A percentile compares a stretch with the other conserved stretches of the same genome.
phyloP scores from a whole-genome alignment of 306 rosid genomes.

The Quercus variabilis region DNA sequence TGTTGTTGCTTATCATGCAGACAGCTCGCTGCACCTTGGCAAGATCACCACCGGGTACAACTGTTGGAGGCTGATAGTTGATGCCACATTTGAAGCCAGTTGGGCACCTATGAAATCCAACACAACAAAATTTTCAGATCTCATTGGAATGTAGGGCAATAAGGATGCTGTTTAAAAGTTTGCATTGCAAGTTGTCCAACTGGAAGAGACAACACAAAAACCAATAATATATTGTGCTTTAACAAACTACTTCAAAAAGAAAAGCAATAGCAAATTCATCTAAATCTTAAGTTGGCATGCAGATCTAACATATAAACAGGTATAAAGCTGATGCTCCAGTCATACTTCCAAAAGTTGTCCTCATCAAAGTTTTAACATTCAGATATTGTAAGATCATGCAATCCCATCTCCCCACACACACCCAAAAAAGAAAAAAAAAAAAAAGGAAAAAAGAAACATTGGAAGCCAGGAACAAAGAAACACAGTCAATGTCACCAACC shows the following conservation, averaged over 20 bases:
- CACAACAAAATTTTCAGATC: neutral
- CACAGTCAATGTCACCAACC: neutral
- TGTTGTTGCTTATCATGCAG: slow-evolving; percentile 99
- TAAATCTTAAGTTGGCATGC: no score
- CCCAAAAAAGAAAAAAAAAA: neutral
- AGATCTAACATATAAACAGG: no score
- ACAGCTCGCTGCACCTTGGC: slow-evolving; percentile 98
- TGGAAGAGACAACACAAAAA: neutral
- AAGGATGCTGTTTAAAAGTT: neutral
- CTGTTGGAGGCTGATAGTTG: slow-evolving; percentile 98
- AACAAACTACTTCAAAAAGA: no score
- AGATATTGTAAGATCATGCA: no score
- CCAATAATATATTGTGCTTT: no score
- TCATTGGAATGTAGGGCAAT: neutral
- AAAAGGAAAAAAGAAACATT: no score
- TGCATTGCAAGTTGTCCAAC: neutral
- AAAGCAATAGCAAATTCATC: no score
- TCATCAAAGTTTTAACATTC: no score
- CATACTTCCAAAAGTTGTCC: no score
- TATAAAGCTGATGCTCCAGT: no score
- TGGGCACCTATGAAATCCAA: slow-evolving; percentile 70
- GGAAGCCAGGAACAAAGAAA: neutral
- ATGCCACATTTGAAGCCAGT: slow-evolving; percentile 98
- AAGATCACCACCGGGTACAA: slow-evolving; percentile 92
- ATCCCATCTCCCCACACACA: neutral